These are phyloP conservation scores for Trichocladium antarcticum DNA, from an alignment of 495 filamentous ascomycete genomes.

Conservation along the genomic window DNA sequence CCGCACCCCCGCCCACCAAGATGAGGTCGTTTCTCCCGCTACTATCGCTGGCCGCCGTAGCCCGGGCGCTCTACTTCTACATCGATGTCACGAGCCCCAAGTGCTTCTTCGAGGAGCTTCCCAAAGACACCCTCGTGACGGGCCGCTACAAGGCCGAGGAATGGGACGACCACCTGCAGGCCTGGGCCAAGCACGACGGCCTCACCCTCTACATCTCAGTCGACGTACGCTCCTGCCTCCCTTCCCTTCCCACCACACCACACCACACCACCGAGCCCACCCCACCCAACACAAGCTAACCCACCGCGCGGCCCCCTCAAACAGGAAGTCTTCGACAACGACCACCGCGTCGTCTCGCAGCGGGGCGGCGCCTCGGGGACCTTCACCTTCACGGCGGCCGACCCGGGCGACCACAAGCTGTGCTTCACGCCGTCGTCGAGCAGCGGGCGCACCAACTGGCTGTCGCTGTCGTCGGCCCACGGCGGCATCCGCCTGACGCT, in stretches of 20 bases:
- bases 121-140: constrained; percentile 93
- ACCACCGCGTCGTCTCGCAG: constrained; percentile 88
- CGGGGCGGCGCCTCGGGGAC: constrained; percentile 63
- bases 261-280: neutral
- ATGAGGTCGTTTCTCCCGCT: constrained; percentile 44
- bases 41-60: constrained; percentile 39
- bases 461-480: constrained; percentile 48
- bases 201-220: constrained; percentile 83
- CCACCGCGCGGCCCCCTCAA: too few relatives aligned
- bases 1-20: constrained; percentile 7
- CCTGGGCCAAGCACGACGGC: constrained; percentile 57
- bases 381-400: constrained; percentile 93
- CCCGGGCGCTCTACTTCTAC: constrained; percentile 89
- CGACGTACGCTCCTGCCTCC: constrained; percentile 40
- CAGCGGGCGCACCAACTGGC: constrained; percentile 53
- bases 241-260: neutral
- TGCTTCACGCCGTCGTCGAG: constrained; percentile 75
- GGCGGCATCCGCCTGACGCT: constrained; percentile 74
- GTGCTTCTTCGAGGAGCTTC: constrained; percentile 96
- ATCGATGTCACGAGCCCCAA: constrained; percentile 70
- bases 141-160: constrained; percentile 81
- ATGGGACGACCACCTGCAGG: constrained; percentile 52
- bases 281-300: constrained; percentile 5
- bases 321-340: constrained; percentile 90
- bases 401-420: constrained; percentile 85